Conservation (phyloP, 495 filamentous ascomycete species). For the Annulohypoxylon moriforme region DNA sequence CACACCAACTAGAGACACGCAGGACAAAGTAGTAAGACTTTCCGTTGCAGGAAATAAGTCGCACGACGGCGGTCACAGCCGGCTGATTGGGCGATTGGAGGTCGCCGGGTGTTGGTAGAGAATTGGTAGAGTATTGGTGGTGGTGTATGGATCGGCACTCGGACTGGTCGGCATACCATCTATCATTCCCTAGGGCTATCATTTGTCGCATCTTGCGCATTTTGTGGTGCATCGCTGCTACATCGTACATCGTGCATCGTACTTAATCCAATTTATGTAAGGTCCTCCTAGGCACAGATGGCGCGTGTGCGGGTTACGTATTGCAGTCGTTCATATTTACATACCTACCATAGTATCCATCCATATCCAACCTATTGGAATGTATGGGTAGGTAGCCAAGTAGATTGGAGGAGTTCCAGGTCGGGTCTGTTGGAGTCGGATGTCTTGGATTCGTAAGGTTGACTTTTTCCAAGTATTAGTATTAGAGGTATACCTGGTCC, state of each 20-base stretch:
- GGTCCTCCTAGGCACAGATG: not conserved
- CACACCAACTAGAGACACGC: slow-evolving; percentile 8
- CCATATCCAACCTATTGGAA: not conserved
- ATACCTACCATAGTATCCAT: not conserved
- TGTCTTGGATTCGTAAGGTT: not conserved
- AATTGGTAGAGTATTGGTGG: not conserved
- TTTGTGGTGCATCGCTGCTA: slow-evolving; percentile 15
- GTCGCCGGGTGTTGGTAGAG: not conserved
- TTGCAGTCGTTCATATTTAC: slow-evolving; percentile 13
- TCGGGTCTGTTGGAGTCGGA: not conserved
- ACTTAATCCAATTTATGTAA: slow-evolving; percentile 21
- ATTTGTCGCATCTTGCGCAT: not conserved
- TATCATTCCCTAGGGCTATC: not conserved
- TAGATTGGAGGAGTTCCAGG: not conserved
- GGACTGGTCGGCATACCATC: slow-evolving; percentile 21
- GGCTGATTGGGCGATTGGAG: slow-evolving; percentile 4
- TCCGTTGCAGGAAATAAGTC: slow-evolving; percentile 33
- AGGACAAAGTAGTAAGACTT: not conserved
- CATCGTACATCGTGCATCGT: slow-evolving; percentile 28
- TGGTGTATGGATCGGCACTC: slow-evolving; percentile 25
- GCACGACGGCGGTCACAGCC: slow-evolving; percentile 7
- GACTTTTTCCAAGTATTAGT: not conserved
- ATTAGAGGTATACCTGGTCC: not conserved
- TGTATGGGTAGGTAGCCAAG: not conserved
- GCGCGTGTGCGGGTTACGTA: slow-evolving; percentile 35